Conservation (phyloP, 2,329 filamentous ascomycete genomes). For the Monosporascus sp. region DNA sequence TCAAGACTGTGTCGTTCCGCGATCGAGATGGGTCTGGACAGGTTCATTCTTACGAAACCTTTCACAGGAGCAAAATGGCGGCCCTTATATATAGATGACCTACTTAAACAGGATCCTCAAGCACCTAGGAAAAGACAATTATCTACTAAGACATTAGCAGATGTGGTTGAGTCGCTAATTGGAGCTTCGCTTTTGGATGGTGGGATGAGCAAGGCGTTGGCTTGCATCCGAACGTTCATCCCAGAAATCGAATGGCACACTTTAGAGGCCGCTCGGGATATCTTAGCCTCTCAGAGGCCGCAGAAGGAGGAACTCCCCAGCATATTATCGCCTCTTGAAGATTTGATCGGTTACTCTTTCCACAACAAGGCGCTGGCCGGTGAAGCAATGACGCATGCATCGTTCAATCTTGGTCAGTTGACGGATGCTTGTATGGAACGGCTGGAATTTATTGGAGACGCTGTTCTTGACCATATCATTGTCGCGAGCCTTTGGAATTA, state of each 20-base stretch:
- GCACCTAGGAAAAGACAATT: conserved; percentile 5
- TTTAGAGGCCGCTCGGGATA: conserved; percentile 33
- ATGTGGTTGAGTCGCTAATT: conserved; percentile 81
- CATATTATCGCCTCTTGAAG: conserved; percentile 49
- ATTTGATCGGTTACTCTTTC: conserved; percentile 68
- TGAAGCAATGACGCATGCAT: conserved; percentile 78
- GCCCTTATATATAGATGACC: conserved; percentile 51
- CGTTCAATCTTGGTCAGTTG: conserved; percentile 37
- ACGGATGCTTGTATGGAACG: conserved; percentile 53
- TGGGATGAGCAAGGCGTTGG: conserved; percentile 55
- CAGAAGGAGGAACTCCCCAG: conserved; percentile 29
- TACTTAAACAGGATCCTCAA: conserved; percentile 17
- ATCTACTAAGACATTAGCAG: conserved; percentile 74
- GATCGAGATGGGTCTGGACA: conserved; percentile 57
- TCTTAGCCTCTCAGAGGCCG: conserved; percentile 38
- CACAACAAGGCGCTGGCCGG: conserved; percentile 60
- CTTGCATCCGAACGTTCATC: conserved; percentile 63
- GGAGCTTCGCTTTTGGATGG: conserved; percentile 69
- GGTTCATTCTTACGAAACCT: conserved; percentile 61
- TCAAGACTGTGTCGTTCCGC: conserved; percentile 62
- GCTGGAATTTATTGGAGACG: conserved; percentile 83
- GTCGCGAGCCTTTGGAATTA: conserved; percentile 53
- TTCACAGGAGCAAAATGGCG: conserved; percentile 72
- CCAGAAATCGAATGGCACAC: conserved; percentile 50
- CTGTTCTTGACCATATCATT: conserved; percentile 74